These are phyloP conservation scores for Sugiyamaella americana DNA, from an alignment of 805 yeast genomes.

Conservation along the genomic window DNA sequence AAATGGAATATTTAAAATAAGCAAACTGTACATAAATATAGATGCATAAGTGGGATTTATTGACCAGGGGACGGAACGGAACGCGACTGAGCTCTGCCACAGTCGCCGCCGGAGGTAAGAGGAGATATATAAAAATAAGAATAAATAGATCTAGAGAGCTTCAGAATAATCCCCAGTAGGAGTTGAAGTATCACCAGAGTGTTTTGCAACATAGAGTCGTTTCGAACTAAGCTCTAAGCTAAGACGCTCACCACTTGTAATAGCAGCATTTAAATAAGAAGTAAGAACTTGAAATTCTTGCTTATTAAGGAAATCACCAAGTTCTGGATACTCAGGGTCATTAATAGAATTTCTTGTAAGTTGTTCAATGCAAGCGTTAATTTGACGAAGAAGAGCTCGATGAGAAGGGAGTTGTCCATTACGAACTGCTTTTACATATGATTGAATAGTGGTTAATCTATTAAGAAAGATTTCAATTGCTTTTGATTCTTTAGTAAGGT, in stretches of 20 bases:
- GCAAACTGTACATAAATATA: too few species aligned
- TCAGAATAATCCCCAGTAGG: background rate
- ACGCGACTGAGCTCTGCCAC: background rate
- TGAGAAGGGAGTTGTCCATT: slow-evolving; percentile 15
- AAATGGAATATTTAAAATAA: too few species aligned
- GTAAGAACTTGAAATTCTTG: slow-evolving; percentile 24
- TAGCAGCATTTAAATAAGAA: slow-evolving; percentile 23
- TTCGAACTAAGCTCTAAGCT: background rate
- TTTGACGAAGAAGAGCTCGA: slow-evolving; percentile 19
- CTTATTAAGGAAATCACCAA: slow-evolving; percentile 12
- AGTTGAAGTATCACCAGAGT: background rate
- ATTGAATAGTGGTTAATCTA: slow-evolving; percentile 18
- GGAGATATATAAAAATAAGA: background rate
- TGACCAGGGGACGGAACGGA: too few species aligned
- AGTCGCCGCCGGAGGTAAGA: background rate
- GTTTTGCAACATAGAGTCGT: background rate
- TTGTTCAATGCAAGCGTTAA: slow-evolving; percentile 19
- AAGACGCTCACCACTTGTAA: slow-evolving; percentile 15
- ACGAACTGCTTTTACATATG: slow-evolving; percentile 20
- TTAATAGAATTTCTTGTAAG: slow-evolving; percentile 6
- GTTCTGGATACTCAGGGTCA: slow-evolving; percentile 4
- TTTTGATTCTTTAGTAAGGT: slow-evolving; percentile 20
- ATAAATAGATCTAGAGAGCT: background rate
- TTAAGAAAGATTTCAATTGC: slow-evolving; percentile 24
- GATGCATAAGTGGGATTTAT: too few species aligned